phyloP scores from a whole-genome alignment of 257 asterid species.

The Solanum clarkiae region DNA sequence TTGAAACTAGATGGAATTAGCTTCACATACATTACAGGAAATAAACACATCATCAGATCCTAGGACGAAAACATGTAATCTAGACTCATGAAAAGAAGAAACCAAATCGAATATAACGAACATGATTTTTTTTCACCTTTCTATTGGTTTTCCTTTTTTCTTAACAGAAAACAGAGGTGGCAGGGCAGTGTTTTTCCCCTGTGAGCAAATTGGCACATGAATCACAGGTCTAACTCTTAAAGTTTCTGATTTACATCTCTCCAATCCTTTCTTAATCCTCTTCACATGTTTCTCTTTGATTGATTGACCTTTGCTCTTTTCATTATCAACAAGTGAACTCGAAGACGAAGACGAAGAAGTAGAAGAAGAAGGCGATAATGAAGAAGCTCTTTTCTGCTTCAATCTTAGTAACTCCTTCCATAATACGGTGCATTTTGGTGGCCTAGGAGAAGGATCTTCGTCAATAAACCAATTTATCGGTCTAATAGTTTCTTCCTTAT shows the following conservation, averaged over 20 bases:
- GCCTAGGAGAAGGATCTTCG: conserved; percentile 93
- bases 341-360: conserved; percentile 39
- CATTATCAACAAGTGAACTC: conserved; percentile 15
- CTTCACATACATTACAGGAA: background rate
- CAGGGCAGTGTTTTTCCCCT: conserved; percentile 34
- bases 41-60: background rate
- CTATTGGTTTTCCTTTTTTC: conserved; percentile 36
- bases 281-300: conserved; percentile 30
- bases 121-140: conserved; percentile 11
- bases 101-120: background rate
- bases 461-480: conserved; percentile 54
- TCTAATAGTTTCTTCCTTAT: conserved; percentile 26
- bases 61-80: background rate
- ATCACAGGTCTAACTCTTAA: conserved; percentile 60
- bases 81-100: background rate
- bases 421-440: conserved; percentile 79
- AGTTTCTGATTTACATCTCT: conserved; percentile 48
- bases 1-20: background rate
- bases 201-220: conserved; percentile 56
- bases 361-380: conserved; percentile 37
- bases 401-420: conserved; percentile 71
- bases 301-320: conserved; percentile 12
- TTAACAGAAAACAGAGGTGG: conserved; percentile 54
- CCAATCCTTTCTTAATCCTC: conserved; percentile 50
- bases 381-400: conserved; percentile 44